These are phyloP conservation scores for Penicillium capsulatum DNA, from an alignment of 2,329 filamentous ascomycete genomes.

Conservation along the genomic window DNA sequence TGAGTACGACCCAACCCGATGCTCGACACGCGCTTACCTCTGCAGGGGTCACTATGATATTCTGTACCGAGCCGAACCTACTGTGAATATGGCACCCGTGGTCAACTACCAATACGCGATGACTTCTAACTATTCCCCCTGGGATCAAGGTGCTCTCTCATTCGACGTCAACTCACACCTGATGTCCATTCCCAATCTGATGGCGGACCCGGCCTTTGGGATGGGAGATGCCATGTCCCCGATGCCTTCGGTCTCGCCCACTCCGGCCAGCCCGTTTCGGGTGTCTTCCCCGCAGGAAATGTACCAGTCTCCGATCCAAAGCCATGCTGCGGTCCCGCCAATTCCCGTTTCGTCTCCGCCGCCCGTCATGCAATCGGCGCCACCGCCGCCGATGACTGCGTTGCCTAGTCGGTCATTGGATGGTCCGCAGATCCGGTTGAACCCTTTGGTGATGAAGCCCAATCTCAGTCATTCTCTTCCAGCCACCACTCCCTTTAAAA, in stretches of 20 bases:
- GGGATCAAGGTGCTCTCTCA: conserved; percentile 36
- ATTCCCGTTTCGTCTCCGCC: conserved; percentile 28
- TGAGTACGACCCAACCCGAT: conserved; percentile 37
- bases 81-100: conserved; percentile 36
- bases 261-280: conserved; percentile 29
- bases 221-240: conserved; percentile 26
- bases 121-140: conserved; percentile 36
- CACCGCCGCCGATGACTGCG: conserved; percentile 32
- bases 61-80: conserved; percentile 64
- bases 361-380: conserved; percentile 25
- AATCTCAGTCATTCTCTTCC: conserved; percentile 40
- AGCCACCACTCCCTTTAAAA: conserved; percentile 41
- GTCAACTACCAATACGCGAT: conserved; percentile 42
- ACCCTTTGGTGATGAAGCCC: conserved; percentile 40
- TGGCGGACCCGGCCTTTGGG: conserved; percentile 35
- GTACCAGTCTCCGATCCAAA: conserved; percentile 32
- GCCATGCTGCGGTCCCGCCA: conserved; percentile 19
- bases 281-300: conserved; percentile 34
- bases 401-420: conserved; percentile 34
- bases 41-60: conserved; percentile 84
- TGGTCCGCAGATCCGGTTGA: conserved; percentile 41
- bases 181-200: conserved; percentile 41
- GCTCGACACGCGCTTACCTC: conserved; percentile 17
- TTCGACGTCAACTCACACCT: conserved; percentile 41
- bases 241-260: conserved; percentile 27